phyloP scores from a whole-genome alignment of 1,284 basidiomycete genomes.

The Ceratobasidium theobromae region DNA sequence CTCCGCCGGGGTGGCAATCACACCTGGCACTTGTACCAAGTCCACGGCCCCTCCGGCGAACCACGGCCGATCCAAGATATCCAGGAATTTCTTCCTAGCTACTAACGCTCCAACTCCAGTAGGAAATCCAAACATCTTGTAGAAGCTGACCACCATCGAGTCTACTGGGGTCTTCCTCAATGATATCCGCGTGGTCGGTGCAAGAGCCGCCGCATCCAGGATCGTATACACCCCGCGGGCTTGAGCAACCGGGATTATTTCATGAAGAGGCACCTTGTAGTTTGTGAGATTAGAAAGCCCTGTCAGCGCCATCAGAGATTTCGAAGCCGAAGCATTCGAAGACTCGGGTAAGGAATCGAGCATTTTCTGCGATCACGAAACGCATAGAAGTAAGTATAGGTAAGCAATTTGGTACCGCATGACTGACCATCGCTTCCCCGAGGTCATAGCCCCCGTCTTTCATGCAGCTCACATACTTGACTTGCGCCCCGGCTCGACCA shows the following conservation, averaged over 20 bases:
- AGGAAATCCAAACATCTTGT: constrained; percentile 88
- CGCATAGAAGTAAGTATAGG: background rate
- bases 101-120: constrained; percentile 81
- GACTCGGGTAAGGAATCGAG: constrained; percentile 4
- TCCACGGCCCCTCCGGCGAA: constrained; percentile 82
- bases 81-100: constrained; percentile 66
- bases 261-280: constrained; percentile 54
- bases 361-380: background rate
- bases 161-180: constrained; percentile 66
- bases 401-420: background rate
- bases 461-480: constrained; percentile 65
- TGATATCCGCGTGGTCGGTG: constrained; percentile 66
- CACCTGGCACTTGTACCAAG: constrained; percentile 75
- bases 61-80: constrained; percentile 65
- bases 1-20: constrained; percentile 60
- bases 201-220: constrained; percentile 78
- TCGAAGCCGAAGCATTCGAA: constrained; percentile 44
- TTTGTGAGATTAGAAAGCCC: constrained; percentile 81
- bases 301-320: constrained; percentile 67
- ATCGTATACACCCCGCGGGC: constrained; percentile 70
- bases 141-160: constrained; percentile 80
- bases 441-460: constrained; percentile 62
- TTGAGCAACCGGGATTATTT: constrained; percentile 46
- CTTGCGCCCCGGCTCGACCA: constrained; percentile 52
- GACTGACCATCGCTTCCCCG: constrained; percentile 58